Evolutionary conservation across 2,329 filamentous ascomycete genomes (phyloP).

Genomic region (Fusarium paranaense): DNA sequence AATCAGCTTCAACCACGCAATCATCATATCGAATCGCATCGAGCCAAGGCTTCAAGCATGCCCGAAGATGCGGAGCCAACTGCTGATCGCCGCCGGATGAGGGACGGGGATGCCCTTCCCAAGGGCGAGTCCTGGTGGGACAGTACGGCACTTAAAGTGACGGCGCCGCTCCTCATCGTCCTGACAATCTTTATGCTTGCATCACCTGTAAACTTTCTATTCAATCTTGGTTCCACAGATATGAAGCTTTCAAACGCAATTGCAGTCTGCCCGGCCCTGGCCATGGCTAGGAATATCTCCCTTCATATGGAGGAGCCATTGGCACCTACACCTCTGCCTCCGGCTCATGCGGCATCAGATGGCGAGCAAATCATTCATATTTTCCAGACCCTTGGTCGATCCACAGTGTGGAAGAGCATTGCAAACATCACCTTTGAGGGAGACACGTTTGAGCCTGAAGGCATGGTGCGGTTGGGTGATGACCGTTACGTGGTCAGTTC

Average conservation of each 20-base stretch:
- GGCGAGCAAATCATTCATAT: conserved; percentile 51
- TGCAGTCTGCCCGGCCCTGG: conserved; percentile 31
- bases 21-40: neutral
- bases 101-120: neutral
- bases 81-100: neutral
- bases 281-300: conserved; percentile 49
- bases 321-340: conserved; percentile 50
- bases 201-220: conserved; percentile 19
- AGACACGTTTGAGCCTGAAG: conserved; percentile 61
- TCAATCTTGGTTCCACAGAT: conserved; percentile 12
- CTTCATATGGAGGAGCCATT: conserved; percentile 46
- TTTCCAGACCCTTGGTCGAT: conserved; percentile 51
- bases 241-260: conserved; percentile 35
- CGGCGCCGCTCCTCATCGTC: conserved; percentile 25
- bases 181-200: conserved; percentile 32
- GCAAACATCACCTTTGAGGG: conserved; percentile 57
- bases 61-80: conserved; percentile 12
- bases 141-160: conserved; percentile 26
- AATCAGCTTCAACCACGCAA: neutral
- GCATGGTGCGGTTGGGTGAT: conserved; percentile 56
- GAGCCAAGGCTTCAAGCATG: conserved; percentile 10
- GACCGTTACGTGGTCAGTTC: conserved; percentile 59
- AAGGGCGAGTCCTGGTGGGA: conserved; percentile 19
- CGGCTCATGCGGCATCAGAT: conserved; percentile 49
- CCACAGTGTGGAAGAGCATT: conserved; percentile 57